These are phyloP conservation scores for Boletus speciosus DNA, from an alignment of 768 basidiomycete genomes.

Conservation along the genomic window DNA sequence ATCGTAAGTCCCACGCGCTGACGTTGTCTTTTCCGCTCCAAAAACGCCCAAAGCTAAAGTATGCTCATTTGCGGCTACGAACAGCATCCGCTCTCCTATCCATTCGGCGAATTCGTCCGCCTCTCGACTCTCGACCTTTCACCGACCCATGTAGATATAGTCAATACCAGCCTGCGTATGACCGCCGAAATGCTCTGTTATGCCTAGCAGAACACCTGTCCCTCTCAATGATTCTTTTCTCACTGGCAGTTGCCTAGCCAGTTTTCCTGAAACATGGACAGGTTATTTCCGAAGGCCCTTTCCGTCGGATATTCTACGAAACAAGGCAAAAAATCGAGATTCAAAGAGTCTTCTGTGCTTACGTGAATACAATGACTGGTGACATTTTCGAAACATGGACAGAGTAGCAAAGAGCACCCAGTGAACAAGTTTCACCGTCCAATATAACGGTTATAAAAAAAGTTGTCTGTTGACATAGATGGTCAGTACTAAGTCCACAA, in stretches of 20 bases:
- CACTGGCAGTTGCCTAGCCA: not conserved
- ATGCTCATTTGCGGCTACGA: not conserved
- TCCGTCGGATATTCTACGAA: constrained; percentile 1
- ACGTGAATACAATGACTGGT: not conserved
- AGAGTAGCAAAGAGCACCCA: not conserved
- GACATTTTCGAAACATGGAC: not conserved
- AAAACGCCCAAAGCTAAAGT: not conserved
- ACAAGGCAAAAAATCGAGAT: not conserved
- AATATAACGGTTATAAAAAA: no score
- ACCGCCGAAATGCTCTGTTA: constrained; percentile 37
- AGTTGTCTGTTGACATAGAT: not conserved
- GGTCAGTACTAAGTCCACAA: not conserved
- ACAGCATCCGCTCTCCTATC: not conserved
- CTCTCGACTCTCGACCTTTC: constrained; percentile 58
- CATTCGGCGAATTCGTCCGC: constrained; percentile 37
- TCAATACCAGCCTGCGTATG: not conserved
- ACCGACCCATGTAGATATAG: constrained; percentile 22
- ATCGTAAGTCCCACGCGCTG: not conserved
- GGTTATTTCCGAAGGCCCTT: not conserved
- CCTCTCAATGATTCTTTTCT: not conserved
- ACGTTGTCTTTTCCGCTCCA: not conserved
- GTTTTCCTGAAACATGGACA: not conserved
- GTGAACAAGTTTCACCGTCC: not conserved
- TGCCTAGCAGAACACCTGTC: constrained; percentile 38
- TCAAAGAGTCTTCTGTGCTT: constrained; percentile 1